Evolutionary conservation across 208 protist genomes (phyloP).

Genomic region (Wallacemonas sp.): DNA sequence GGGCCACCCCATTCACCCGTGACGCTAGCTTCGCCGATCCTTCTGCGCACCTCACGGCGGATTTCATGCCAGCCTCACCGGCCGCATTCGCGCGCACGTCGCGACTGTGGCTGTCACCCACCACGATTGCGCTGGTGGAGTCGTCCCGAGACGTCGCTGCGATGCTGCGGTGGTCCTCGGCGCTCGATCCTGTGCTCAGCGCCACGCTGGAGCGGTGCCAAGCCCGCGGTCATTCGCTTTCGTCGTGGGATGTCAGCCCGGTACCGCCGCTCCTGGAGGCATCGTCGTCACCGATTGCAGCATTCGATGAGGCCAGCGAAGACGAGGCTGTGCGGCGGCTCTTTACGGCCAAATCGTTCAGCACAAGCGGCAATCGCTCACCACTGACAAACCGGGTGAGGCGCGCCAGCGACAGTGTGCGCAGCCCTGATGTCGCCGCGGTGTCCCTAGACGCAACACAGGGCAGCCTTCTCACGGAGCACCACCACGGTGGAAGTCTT

Average conservation of each 20-base stretch:
- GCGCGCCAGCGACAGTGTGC: neutral
- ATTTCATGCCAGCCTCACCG: too few species aligned
- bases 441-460: too few species aligned
- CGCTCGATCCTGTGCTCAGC: constrained; percentile 62
- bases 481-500: constrained; percentile 5
- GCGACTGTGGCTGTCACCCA: constrained; percentile 51
- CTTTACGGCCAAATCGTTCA: constrained; percentile 9
- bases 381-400: neutral
- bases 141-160: constrained; percentile 30
- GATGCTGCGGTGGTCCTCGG: constrained; percentile 64
- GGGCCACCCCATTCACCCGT: too few species aligned
- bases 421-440: too few species aligned
- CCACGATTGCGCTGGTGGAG: constrained; percentile 53
- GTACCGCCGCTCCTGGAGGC: neutral
- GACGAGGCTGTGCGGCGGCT: constrained; percentile 26
- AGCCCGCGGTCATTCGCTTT: neutral
- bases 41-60: too few species aligned
- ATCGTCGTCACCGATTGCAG: too few species aligned
- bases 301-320: constrained; percentile 13
- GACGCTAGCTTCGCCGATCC: too few species aligned
- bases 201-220: constrained; percentile 30
- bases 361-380: neutral
- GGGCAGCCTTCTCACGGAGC: neutral
- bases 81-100: constrained; percentile 39
- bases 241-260: too few species aligned